Evolutionary conservation across 495 filamentous ascomycete genomes (phyloP).

Genomic region (Neurospora sp.): DNA sequence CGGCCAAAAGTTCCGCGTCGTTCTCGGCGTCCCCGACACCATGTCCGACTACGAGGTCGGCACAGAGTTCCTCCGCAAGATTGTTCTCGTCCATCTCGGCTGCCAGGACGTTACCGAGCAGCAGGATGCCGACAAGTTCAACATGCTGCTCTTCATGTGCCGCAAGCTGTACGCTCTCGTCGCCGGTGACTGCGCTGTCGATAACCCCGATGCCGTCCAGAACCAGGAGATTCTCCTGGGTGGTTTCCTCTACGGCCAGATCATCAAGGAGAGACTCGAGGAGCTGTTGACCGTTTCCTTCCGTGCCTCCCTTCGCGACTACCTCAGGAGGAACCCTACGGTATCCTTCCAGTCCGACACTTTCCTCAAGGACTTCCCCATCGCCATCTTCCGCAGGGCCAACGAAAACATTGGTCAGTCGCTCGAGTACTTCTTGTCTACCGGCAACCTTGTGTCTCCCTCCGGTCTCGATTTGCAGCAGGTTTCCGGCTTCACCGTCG

Average conservation of each 20-base stretch:
- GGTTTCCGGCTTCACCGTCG: slow-evolving; percentile 86
- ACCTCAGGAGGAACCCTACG: slow-evolving; percentile 52
- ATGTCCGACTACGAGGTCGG: slow-evolving; percentile 80
- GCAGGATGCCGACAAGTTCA: slow-evolving; percentile 86
- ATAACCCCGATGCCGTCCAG: slow-evolving; percentile 93
- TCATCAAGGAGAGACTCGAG: slow-evolving; percentile 88
- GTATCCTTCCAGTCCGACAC: slow-evolving; percentile 56
- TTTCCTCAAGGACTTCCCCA: slow-evolving; percentile 69
- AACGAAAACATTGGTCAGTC: slow-evolving; percentile 82
- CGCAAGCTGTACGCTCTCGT: slow-evolving; percentile 88
- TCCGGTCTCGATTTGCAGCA: slow-evolving; percentile 92
- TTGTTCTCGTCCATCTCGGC: slow-evolving; percentile 85
- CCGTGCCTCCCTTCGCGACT: slow-evolving; percentile 54
- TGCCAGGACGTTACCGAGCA: slow-evolving; percentile 68
- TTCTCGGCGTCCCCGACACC: slow-evolving; percentile 69
- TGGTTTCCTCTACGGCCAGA: slow-evolving; percentile 88
- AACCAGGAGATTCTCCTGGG: slow-evolving; percentile 90
- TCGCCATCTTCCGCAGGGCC: slow-evolving; percentile 63
- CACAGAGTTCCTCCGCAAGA: slow-evolving; percentile 76
- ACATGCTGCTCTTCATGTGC: slow-evolving; percentile 91
- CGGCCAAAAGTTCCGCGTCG: slow-evolving; percentile 79
- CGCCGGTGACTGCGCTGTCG: slow-evolving; percentile 80
- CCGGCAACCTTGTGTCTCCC: slow-evolving; percentile 83
- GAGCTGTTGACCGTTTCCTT: slow-evolving; percentile 66
- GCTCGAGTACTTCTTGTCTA: slow-evolving; percentile 92